Evolutionary conservation across 305 asterid species (phyloP).

Genomic region (Plantago rigida): DNA sequence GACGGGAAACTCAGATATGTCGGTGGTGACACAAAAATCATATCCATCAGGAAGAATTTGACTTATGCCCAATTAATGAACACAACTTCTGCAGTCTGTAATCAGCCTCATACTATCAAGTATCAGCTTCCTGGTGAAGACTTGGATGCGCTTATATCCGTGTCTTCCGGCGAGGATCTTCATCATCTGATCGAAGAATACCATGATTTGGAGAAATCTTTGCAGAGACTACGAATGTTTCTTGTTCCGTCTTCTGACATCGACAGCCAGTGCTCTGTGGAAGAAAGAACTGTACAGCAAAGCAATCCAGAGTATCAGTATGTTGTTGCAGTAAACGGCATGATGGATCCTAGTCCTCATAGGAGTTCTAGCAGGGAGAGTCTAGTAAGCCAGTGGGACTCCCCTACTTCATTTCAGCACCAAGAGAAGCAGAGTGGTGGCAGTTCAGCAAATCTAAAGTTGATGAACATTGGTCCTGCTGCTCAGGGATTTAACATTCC

Average conservation of each 20-base stretch:
- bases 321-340: slow-evolving; percentile 65
- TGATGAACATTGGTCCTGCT: slow-evolving; percentile 28
- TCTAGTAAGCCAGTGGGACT: slow-evolving; percentile 40
- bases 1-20: slow-evolving; percentile 81
- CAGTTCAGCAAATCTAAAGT: slow-evolving; percentile 28
- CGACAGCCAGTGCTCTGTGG: slow-evolving; percentile 49
- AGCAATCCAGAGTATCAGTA: slow-evolving; percentile 51
- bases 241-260: slow-evolving; percentile 49
- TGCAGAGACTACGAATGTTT: slow-evolving; percentile 64
- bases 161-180: slow-evolving; percentile 82
- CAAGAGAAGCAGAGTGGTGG: slow-evolving; percentile 34
- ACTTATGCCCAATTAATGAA: slow-evolving; percentile 51
- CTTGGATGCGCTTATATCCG: slow-evolving; percentile 79
- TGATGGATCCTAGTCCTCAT: slow-evolving; percentile 40
- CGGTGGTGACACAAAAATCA: slow-evolving; percentile 83
- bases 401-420: slow-evolving; percentile 36
- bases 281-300: slow-evolving; percentile 38
- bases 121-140: slow-evolving; percentile 96
- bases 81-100: slow-evolving; percentile 55
- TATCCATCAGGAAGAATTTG: slow-evolving; percentile 52
- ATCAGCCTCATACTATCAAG: slow-evolving; percentile 58
- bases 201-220: slow-evolving; percentile 56
- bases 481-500: slow-evolving; percentile 27
- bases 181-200: slow-evolving; percentile 90
- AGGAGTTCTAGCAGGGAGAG: slow-evolving; percentile 68